phyloP scores from a whole-genome alignment of 2,329 filamentous ascomycete species.

The Orbilia quercus region DNA sequence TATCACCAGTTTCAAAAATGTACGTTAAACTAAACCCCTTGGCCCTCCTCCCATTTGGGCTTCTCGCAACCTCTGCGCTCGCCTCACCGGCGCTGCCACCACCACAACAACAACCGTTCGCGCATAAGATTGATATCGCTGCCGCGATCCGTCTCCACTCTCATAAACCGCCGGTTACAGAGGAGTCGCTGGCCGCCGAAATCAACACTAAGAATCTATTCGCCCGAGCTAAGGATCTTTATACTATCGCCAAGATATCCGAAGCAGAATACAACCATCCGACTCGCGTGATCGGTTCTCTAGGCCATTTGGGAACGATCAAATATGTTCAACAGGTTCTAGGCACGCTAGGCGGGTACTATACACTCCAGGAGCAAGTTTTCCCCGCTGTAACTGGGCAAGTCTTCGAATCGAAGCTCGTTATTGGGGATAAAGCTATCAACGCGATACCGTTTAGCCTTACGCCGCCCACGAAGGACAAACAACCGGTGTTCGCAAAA shows the following conservation, averaged over 20 bases:
- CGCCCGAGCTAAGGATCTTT: constrained; percentile 72
- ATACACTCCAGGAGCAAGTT: constrained; percentile 72
- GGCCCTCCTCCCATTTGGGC: constrained; percentile 23
- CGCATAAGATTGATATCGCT: constrained; percentile 7
- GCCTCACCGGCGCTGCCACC: constrained; percentile 5
- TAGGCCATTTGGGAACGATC: constrained; percentile 74
- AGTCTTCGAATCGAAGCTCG: constrained; percentile 70
- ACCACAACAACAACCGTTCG: constrained; percentile 27
- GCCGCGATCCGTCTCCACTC: constrained; percentile 27
- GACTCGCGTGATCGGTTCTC: constrained; percentile 76
- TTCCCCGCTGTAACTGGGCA: constrained; percentile 73
- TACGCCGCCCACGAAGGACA: constrained; percentile 73
- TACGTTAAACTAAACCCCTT: constrained; percentile 45
- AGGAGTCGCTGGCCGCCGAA: constrained; percentile 19
- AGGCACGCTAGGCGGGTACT: constrained; percentile 68
- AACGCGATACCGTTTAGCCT: constrained; percentile 72
- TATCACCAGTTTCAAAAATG: constrained; percentile 19
- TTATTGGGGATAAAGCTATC: constrained; percentile 69
- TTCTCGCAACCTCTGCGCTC: constrained; percentile 24
- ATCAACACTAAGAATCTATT: constrained; percentile 71
- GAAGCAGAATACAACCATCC: constrained; percentile 74
- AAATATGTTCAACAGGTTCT: constrained; percentile 71
- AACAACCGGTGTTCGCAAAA: constrained; percentile 70
- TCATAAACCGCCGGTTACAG: constrained; percentile 32
- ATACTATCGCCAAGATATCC: constrained; percentile 71